Percentiles rank a stretch among this genome's conserved stretches.
Conservation (phyloP, 345 rosid species). For the Gossypium thurberi region DNA sequence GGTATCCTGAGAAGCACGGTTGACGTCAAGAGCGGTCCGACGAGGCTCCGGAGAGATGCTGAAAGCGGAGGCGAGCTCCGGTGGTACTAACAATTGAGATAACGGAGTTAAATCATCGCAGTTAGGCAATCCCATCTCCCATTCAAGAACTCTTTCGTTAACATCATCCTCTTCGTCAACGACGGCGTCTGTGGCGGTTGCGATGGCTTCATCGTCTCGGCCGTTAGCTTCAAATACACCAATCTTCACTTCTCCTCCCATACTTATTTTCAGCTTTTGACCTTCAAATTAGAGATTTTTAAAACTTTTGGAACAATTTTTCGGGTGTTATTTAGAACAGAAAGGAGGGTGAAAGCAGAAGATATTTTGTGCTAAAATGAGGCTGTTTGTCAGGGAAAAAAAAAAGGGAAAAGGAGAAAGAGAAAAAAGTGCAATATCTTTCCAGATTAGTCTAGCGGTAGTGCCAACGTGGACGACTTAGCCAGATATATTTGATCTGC, state of each 20-base stretch:
- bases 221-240: conserved; percentile 25
- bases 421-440: conserved; percentile 37
- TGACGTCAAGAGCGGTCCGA: conserved; percentile 54
- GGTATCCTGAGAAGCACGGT: conserved; percentile 65
- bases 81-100: conserved; percentile 55
- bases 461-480: conserved; percentile 71
- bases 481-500: conserved; percentile 67
- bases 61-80: conserved; percentile 79
- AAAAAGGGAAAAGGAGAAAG: background rate
- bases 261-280: background rate
- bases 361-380: conserved; percentile 19
- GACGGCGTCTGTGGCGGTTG: conserved; percentile 2
- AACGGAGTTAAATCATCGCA: conserved; percentile 70
- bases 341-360: background rate
- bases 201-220: conserved; percentile 22
- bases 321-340: background rate
- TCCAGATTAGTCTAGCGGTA: conserved; percentile 41
- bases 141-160: conserved; percentile 58
- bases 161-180: conserved; percentile 34
- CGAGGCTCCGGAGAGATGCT: conserved; percentile 56
- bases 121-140: conserved; percentile 85
- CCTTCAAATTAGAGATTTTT: conserved; percentile 8
- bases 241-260: conserved; percentile 39
- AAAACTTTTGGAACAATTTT: background rate
- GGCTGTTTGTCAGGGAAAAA: conserved; percentile 21